Base-by-base conservation (phyloP, 129 eudicot species). In the Saussurea involucrata region DNA sequence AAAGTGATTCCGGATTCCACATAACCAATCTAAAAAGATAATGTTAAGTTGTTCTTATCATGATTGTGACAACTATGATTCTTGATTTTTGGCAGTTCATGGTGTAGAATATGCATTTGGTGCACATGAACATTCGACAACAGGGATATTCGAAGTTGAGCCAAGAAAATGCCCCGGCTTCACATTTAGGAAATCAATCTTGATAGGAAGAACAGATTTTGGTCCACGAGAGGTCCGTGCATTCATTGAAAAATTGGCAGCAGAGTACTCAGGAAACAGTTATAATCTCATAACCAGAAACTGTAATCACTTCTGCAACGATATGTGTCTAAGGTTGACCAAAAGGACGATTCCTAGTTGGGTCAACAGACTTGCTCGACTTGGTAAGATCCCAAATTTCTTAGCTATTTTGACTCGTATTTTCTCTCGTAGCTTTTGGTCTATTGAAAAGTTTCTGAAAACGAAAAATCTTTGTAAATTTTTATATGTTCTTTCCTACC, bases 281-380 rank as follows among this genome's bases (percentile, higher is more conserved):
- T 93, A 93, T 78, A 87, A 93, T 85, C 92, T 93, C 71, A 93
- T 93, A 32, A 77, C 89, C 20, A 93, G 87, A 81, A 93, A 93
- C 69, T 93, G 98, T 87, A 93, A 93, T 75, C 98, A 93, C 77
- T 93, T 93, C 78, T 93, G 98, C 86, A 88, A 90, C 24, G 96
- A 93, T 87, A 82, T 83, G 22, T 93, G 92, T 37, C 70, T 85
- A 40, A 87, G 81, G 74, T 82, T 93, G 78, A 88, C 92, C 25
- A 83, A 85, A 21, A 93, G 77, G 85, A 87, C 94, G 4, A 93
- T 93, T 72, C 98, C 98, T 70, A 93, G 85, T 57, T 93, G 98
- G 98, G 96, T 93, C 44, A 93, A 93, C 82, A 79, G 98, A 46
- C 89, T 93, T 8, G 98, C 98, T 76, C 88, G 95, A 69, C 89